Evolutionary conservation across 768 basidiomycete genomes (phyloP).

Genomic region (Boletus tylopilopsis): DNA sequence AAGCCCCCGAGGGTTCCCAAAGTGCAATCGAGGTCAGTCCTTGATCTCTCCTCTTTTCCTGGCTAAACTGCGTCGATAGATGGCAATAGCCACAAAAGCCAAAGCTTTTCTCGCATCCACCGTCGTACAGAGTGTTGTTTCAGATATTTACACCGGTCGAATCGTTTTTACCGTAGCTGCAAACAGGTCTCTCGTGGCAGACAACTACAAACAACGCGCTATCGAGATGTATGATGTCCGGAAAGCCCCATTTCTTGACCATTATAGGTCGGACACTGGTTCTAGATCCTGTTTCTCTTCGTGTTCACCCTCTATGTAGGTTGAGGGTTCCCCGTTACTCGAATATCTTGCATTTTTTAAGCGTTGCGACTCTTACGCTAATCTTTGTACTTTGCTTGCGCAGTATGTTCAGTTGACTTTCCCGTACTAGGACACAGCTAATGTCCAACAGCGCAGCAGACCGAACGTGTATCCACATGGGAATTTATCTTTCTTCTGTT

Average conservation of each 20-base stretch:
- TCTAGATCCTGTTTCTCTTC: neutral
- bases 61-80: constrained; percentile 39
- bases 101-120: constrained; percentile 83
- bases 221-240: constrained; percentile 71
- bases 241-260: constrained; percentile 72
- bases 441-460: constrained; percentile 49
- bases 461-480: constrained; percentile 48
- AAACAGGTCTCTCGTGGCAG: constrained; percentile 75
- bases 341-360: constrained; percentile 72
- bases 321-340: constrained; percentile 82
- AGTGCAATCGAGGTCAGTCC: constrained; percentile 80
- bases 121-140: constrained; percentile 81
- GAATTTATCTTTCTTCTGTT: constrained; percentile 76
- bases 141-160: constrained; percentile 81
- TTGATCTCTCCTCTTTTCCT: neutral
- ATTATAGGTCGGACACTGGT: constrained; percentile 55
- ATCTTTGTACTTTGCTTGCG: constrained; percentile 73
- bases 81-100: constrained; percentile 83
- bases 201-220: constrained; percentile 80
- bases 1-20: constrained; percentile 58
- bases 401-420: constrained; percentile 48
- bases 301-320: constrained; percentile 32
- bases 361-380: constrained; percentile 63
- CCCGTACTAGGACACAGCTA: constrained; percentile 1
- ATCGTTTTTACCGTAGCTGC: constrained; percentile 62